phyloP scores from a whole-genome alignment of 108 stramenopile genomes.

The Fragilariopsis cylindrus region DNA sequence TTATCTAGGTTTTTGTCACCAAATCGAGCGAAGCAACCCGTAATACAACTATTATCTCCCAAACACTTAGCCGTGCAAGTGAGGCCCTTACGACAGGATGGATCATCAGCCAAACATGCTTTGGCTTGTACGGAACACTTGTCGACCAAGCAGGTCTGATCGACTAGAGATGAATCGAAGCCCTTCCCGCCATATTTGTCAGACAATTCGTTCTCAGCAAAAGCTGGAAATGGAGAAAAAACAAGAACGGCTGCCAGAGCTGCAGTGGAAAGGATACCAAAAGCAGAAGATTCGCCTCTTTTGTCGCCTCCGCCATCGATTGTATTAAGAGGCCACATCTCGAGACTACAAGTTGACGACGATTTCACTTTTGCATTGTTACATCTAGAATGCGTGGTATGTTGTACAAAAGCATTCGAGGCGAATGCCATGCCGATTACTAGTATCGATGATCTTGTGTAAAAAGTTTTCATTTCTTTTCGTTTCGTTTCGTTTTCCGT shows the following conservation, averaged over 20 bases:
- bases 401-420: conserved; percentile 13
- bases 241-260: conserved; percentile 33
- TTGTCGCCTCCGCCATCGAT: background rate
- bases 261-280: conserved; percentile 3
- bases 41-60: conserved; percentile 92
- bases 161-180: conserved; percentile 83
- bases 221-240: conserved; percentile 40
- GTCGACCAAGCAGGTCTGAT: conserved; percentile 83
- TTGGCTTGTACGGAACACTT: conserved; percentile 82
- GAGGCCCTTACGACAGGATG: conserved; percentile 87
- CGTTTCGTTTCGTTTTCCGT: no score
- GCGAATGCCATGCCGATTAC: conserved; percentile 11
- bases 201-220: conserved; percentile 87
- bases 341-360: background rate
- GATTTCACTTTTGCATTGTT: background rate
- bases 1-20: conserved; percentile 90
- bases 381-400: conserved; percentile 12
- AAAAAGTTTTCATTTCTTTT: conserved; percentile 3
- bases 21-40: conserved; percentile 96
- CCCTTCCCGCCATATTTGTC: conserved; percentile 85
- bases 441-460: background rate
- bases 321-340: conserved; percentile 7
- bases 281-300: background rate
- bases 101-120: conserved; percentile 85
- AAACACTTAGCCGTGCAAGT: conserved; percentile 93